Evolutionary conservation across 2,329 filamentous ascomycete species (phyloP), one percentile per base, ranked within the genome.

Genomic region (Talaromyces sp.): DNA sequence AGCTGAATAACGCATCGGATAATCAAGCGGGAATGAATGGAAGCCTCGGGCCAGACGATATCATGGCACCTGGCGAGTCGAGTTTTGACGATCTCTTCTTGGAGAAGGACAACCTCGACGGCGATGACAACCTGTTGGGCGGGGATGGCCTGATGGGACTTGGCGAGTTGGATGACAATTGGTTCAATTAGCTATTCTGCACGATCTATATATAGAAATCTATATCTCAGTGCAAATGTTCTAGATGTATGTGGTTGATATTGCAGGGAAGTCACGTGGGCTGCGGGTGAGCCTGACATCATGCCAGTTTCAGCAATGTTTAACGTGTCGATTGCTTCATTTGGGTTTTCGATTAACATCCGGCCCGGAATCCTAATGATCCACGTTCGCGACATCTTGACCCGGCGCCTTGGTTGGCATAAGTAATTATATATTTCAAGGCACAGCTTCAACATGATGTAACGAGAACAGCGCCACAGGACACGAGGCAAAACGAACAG

Each of bases 81-180:
- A 77, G 72, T 61, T 79, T 80, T 59, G 77, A 79, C 58, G 74
- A 78, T 57, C 61, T 77, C n/a, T 76, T 78, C 61, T 70, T 77
- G 65, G 76, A 76, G 26, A 73, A 66, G 27, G 75, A 74, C 3
- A 72, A 73, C 60, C 65, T 74, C 48, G 74, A 68, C 9, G 70
- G 67, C 1, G 72, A 70, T 6, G 69, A 69, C 2, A 71, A 74
- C 54, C 59, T 76, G 63, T 61, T 77, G 61, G 72, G 73, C 56
- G 72, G 72, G 0, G 70, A 74, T 57, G 69, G 61, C 29, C 46
- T 75, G 63, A 72, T 76, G 66, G 73, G 76, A 35, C 68, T 76
- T 38, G 72, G 70, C 27, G 75, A 77, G 59, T 60, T 78, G 53
- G 75, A 77, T 12, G 61, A 62, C 51, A 60, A 46, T 19, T 62